Conservation (phyloP, 2,329 filamentous ascomycete genomes). For the Nigrograna mackinnonii region DNA sequence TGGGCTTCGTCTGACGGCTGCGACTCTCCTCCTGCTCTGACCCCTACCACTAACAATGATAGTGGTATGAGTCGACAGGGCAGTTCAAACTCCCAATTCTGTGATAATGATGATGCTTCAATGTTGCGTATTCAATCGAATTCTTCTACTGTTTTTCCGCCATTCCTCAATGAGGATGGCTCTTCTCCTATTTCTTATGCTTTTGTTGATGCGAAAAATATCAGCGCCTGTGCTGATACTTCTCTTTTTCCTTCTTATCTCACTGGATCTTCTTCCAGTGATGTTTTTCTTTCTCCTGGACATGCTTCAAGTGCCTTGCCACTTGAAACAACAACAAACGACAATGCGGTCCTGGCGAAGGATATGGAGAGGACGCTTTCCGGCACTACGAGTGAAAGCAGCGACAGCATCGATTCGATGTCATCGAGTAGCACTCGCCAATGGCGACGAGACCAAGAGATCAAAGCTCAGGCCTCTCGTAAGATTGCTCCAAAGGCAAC, state of each 20-base stretch:
- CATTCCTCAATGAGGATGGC: constrained; percentile 39
- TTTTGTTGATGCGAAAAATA: constrained; percentile 36
- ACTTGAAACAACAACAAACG: constrained; percentile 33
- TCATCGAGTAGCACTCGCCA: constrained; percentile 49
- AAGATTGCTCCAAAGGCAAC: constrained; percentile 53
- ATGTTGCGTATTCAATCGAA: constrained; percentile 51
- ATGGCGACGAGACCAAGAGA: constrained; percentile 53
- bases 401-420: constrained; percentile 49
- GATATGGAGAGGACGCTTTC: constrained; percentile 58
- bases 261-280: constrained; percentile 39
- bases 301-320: constrained; percentile 33
- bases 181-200: constrained; percentile 33
- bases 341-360: constrained; percentile 41
- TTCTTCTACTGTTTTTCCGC: constrained; percentile 38
- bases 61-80: constrained; percentile 49
- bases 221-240: constrained; percentile 33
- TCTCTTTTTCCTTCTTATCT: constrained; percentile 34
- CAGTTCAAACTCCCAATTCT: constrained; percentile 47
- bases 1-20: constrained; percentile 38
- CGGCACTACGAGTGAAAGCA: constrained; percentile 31
- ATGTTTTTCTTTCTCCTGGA: constrained; percentile 35
- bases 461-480: constrained; percentile 51
- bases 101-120: constrained; percentile 38
- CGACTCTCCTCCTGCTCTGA: constrained; percentile 39
- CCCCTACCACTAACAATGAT: constrained; percentile 44